A percentile compares a stretch with the other conserved stretches of the same genome.
Conservation (phyloP, 2,329 filamentous ascomycete genomes). For the Emergomyces africanus region DNA sequence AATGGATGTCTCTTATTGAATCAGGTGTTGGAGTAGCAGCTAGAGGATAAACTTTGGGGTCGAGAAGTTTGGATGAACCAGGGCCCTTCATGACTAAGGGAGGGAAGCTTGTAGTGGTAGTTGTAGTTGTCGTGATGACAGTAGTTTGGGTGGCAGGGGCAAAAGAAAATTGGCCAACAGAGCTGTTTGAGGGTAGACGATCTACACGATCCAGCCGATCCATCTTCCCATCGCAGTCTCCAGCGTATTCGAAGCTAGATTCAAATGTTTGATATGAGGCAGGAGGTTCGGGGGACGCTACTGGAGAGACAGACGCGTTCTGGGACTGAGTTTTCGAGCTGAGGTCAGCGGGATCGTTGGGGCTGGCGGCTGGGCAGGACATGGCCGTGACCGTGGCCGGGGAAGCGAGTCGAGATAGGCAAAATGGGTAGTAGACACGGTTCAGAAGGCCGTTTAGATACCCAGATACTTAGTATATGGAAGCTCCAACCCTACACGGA, state of each 20-base stretch:
- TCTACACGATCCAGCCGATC: neutral
- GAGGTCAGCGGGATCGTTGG: neutral
- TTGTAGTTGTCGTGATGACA: conserved; percentile 79
- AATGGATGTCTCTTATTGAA: conserved; percentile 63
- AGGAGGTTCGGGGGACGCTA: conserved; percentile 6
- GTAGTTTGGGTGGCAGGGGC: conserved; percentile 53
- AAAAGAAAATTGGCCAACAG: conserved; percentile 48
- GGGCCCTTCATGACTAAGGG: conserved; percentile 69
- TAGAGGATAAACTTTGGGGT: conserved; percentile 81
- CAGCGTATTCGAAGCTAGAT: conserved; percentile 16
- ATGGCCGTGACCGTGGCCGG: neutral
- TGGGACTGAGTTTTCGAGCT: conserved; percentile 3
- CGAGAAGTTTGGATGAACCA: conserved; percentile 56
- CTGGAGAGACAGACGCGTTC: conserved; percentile 4
- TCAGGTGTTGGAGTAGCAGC: conserved; percentile 71
- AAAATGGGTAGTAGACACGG: neutral
- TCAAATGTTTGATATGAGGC: neutral
- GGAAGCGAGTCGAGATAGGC: neutral
- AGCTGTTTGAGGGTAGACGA: conserved; percentile 18
- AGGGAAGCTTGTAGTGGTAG: conserved; percentile 68
- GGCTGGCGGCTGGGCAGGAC: neutral
- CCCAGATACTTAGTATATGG: neutral
- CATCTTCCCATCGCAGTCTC: neutral
- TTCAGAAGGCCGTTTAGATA: neutral
- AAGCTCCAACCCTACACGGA: neutral